These are phyloP conservation scores for Pichia sp. DNA, from an alignment of 1,139 yeast genomes.

Conservation along the genomic window DNA sequence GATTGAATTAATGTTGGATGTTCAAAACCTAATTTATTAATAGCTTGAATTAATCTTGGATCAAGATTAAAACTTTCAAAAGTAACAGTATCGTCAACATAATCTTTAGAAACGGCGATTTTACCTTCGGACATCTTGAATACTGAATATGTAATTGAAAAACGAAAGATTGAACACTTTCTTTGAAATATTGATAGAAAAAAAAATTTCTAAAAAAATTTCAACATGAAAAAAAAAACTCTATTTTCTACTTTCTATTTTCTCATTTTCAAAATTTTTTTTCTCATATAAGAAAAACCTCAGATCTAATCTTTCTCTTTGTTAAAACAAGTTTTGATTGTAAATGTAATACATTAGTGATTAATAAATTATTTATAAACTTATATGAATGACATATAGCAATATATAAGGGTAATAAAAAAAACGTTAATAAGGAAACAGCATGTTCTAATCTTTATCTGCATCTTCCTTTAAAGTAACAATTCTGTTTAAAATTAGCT, in stretches of 20 bases:
- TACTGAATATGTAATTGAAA: neutral
- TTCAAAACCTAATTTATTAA: slow-evolving; percentile 71
- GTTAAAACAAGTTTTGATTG: too few relatives aligned
- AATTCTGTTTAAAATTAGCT: slow-evolving; percentile 72
- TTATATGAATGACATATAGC: neutral
- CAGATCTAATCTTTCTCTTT: too few relatives aligned
- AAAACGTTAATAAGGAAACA: neutral
- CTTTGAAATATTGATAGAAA: neutral
- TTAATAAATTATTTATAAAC: neutral
- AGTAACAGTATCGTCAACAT: slow-evolving; percentile 62
- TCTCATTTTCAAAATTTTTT: neutral
- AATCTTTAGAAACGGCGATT: slow-evolving; percentile 52
- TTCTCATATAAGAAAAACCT: too few relatives aligned
- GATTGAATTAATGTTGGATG: slow-evolving; percentile 89
- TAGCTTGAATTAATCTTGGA: slow-evolving; percentile 75
- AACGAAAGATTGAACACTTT: neutral
- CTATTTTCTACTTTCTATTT: neutral
- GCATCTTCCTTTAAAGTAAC: slow-evolving; percentile 82
- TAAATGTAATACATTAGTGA: neutral
- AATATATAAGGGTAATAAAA: neutral
- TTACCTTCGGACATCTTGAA: slow-evolving; percentile 4
- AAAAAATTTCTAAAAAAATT: neutral
- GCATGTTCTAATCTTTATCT: slow-evolving; percentile 29
- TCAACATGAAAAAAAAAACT: neutral
- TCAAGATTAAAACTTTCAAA: slow-evolving; percentile 73